Evolutionary conservation across 164 flowering plant species (phyloP).

Genomic region (Saururus chinensis): DNA sequence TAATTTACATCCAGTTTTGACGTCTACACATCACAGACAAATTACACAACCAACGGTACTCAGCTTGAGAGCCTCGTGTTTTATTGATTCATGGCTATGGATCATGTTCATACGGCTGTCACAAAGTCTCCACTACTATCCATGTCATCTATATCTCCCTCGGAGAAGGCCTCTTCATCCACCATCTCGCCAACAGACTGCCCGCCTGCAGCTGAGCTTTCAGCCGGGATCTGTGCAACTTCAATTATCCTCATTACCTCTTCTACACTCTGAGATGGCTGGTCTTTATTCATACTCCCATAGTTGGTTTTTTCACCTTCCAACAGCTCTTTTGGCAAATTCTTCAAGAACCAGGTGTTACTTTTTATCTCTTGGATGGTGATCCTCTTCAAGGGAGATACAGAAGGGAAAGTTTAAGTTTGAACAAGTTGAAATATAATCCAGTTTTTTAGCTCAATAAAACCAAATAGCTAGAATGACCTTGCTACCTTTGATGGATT

Average conservation of each 20-base stretch:
- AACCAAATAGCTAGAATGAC: no score
- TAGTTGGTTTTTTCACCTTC: conserved; percentile 41
- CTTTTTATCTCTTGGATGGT: conserved; percentile 59
- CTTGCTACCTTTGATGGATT: conserved; percentile 51
- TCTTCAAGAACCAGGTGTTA: conserved; percentile 61
- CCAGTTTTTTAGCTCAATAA: background rate
- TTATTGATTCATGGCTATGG: background rate
- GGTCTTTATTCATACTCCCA: conserved; percentile 9
- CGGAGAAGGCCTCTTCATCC: conserved; percentile 24
- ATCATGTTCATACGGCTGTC: background rate
- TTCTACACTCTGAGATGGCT: conserved; percentile 40
- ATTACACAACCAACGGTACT: no score
- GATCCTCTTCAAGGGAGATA: conserved; percentile 38
- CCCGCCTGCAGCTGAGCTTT: conserved; percentile 19
- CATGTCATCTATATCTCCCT: conserved; percentile 27
- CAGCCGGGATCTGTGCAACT: conserved; percentile 40
- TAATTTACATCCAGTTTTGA: no score
- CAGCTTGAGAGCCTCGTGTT: no score
- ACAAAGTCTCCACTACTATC: conserved; percentile 34
- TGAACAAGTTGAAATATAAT: background rate
- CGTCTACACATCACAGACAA: no score
- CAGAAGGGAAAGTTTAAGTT: background rate
- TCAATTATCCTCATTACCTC: conserved; percentile 50
- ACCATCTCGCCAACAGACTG: conserved; percentile 13
- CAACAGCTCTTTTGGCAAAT: conserved; percentile 39